Base-by-base conservation (phyloP, 768 basidiomycete species). In the Porphyrellus cyaneotinctus region DNA sequence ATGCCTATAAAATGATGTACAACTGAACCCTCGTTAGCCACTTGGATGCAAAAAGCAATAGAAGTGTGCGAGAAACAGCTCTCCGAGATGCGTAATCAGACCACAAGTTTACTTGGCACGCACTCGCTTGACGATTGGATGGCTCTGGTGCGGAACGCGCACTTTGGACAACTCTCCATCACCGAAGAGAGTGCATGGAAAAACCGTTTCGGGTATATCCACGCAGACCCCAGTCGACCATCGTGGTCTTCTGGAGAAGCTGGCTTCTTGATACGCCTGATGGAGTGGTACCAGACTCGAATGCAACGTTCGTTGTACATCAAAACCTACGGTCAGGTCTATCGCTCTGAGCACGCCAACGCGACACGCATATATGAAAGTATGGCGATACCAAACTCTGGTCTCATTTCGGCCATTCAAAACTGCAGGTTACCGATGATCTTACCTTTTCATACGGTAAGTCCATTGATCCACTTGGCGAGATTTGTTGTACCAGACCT, bases 401-500 rank as follows among this genome's bases (percentile, higher is more conserved):
- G 48, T 48, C 47, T 67, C 44, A 36, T 64, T 43, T 52, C 57
- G 22, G 47, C 57, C 39, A 61, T 74, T 36, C 62, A 62, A 47
- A 49, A 62, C 17, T 72, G 69, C 13, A 64, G 60, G 6, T 60
- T 75, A 8, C 75, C 76, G 2, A 68, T 72, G 24, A 74, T 80
- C 18, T 56, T 80, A 8, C 78, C 78, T 1, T 80, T 80, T 61
- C 76, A 80, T 46, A 76, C 76, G 23, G 76, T 78, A 49, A 52
- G 75, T 52, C 18, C 26, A 10, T 33, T 22, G 4, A 24, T 47
- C 23, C 11, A 15, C 26, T 45, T 20, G 10, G 38, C 17, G n/a
- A 38, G 45, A 13, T 32, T 23, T 38, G 7, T 18, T 46, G 31
- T 36, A 42, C 20, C n/a, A 41, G 35, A 22, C 22, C n/a, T 54